Conservation (phyloP, 805 yeast species). For the Lachancea kluyveri region DNA sequence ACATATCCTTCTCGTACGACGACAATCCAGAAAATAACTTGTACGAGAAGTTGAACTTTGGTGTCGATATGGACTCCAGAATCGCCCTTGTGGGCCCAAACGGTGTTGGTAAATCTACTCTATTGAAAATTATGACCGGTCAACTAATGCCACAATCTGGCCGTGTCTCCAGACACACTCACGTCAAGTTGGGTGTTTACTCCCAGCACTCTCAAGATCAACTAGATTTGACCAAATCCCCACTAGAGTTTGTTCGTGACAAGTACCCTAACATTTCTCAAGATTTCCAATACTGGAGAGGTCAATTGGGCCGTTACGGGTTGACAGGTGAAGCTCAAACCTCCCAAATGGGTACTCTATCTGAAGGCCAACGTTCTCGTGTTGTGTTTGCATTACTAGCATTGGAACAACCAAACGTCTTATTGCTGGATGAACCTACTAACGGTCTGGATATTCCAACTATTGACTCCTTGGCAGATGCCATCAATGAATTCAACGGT, state of each 20-base stretch:
- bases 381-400: conserved; percentile 97
- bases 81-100: conserved; percentile 97
- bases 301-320: conserved; percentile 96
- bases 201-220: conserved; percentile 99
- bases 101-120: conserved; percentile 98
- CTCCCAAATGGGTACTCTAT: conserved; percentile 94
- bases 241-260: conserved; percentile 95
- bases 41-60: conserved; percentile 87
- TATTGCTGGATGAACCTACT: conserved; percentile 97
- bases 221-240: conserved; percentile 89
- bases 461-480: conserved; percentile 95
- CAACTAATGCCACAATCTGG: conserved; percentile 84
- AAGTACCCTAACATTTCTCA: conserved; percentile 85
- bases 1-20: conserved; percentile 87
- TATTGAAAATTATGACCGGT: conserved; percentile 96
- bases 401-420: conserved; percentile 88
- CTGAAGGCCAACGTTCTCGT: conserved; percentile 99
- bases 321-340: conserved; percentile 99
- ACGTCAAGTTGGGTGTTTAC: conserved; percentile 96
- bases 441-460: conserved; percentile 98
- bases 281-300: conserved; percentile 98
- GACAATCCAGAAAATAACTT: conserved; percentile 78
- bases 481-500: conserved; percentile 90
- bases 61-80: conserved; percentile 99
- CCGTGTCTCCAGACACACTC: conserved; percentile 95